phyloP scores from a whole-genome alignment of 768 basidiomycete species.

The Lactifluus echinatus region DNA sequence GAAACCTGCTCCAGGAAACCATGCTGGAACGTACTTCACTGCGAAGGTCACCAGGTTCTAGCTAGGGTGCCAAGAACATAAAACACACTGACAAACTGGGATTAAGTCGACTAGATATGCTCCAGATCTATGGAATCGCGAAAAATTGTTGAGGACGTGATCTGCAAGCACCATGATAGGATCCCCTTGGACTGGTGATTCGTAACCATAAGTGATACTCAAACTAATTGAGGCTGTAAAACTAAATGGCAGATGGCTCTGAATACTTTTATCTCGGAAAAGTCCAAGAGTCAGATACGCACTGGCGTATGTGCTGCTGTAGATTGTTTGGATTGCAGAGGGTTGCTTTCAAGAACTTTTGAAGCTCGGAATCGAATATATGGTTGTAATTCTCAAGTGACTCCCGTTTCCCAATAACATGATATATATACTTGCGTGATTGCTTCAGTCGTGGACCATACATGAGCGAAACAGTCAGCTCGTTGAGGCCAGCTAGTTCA shows the following conservation, averaged over 20 bases:
- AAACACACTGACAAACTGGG: background rate
- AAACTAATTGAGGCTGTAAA: constrained; percentile 19
- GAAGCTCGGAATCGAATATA: background rate
- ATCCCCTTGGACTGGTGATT: background rate
- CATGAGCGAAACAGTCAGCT: background rate
- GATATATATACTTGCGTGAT: background rate
- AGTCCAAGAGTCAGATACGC: background rate
- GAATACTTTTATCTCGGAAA: background rate
- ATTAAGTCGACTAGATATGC: background rate
- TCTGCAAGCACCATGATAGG: background rate
- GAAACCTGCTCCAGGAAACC: constrained; percentile 2
- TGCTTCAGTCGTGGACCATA: background rate
- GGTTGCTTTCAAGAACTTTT: background rate
- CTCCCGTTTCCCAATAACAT: background rate
- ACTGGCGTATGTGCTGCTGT: background rate
- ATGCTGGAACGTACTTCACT: constrained; percentile 1
- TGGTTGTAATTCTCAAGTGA: background rate
- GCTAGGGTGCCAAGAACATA: background rate
- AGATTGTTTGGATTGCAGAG: background rate
- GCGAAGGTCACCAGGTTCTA: background rate
- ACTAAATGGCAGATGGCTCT: background rate
- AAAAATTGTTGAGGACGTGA: background rate
- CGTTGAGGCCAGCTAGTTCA: background rate
- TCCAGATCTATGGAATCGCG: background rate
- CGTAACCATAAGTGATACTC: constrained; percentile 22